These are phyloP conservation scores for Botrytis aclada DNA, from an alignment of 2,329 filamentous ascomycete species.

Conservation along the genomic window DNA sequence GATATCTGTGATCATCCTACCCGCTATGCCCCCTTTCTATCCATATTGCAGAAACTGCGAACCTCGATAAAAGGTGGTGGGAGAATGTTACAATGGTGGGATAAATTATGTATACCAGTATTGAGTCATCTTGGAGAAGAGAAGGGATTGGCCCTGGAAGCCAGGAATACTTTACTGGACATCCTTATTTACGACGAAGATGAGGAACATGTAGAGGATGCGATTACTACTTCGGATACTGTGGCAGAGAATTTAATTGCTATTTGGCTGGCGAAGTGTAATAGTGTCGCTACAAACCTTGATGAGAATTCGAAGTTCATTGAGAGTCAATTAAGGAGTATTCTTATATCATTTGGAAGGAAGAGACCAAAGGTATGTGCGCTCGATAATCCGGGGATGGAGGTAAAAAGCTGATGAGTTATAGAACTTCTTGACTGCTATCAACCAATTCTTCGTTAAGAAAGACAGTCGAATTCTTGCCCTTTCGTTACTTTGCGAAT, in stretches of 20 bases:
- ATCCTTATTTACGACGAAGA: conserved; percentile 62
- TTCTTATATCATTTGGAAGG: conserved; percentile 50
- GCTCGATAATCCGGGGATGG: conserved; percentile 11
- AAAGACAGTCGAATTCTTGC: conserved; percentile 61
- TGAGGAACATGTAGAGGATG: conserved; percentile 49
- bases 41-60: conserved; percentile 61
- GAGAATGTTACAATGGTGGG: conserved; percentile 70
- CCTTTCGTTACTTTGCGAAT: conserved; percentile 66
- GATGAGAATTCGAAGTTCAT: conserved; percentile 46
- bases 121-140: conserved; percentile 57
- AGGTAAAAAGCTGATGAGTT: conserved; percentile 27
- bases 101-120: conserved; percentile 56
- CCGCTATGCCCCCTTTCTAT: conserved; percentile 65
- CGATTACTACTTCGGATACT: conserved; percentile 44
- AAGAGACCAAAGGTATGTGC: conserved; percentile 59
- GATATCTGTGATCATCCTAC: conserved; percentile 55
- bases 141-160: conserved; percentile 61
- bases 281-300: conserved; percentile 41
- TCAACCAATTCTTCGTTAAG: conserved; percentile 65
- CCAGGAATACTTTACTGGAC: conserved; percentile 60
- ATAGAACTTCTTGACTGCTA: conserved; percentile 61
- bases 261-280: conserved; percentile 53
- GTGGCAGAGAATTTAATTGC: conserved; percentile 56
- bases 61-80: conserved; percentile 61
- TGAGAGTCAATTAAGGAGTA: conserved; percentile 46